phyloP scores from a whole-genome alignment of 1,284 basidiomycete genomes.

The Phlebopus sp. region DNA sequence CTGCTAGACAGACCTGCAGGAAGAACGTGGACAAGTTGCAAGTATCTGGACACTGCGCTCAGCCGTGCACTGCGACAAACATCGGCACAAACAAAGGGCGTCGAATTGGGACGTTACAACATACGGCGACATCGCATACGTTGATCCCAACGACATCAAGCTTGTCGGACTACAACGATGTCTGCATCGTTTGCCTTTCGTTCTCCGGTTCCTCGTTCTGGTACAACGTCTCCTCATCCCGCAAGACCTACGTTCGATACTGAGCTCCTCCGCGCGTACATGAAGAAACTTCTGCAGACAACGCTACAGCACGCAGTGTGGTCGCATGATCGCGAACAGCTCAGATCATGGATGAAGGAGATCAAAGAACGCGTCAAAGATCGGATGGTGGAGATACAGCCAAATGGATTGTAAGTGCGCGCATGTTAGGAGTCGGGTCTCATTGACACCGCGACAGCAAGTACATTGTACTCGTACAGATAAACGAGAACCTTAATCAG shows the following conservation, averaged over 20 bases:
- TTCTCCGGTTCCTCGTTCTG: constrained; percentile 34
- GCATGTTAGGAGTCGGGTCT: not conserved
- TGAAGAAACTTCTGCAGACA: constrained; percentile 71
- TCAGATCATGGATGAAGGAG: constrained; percentile 75
- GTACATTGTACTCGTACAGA: constrained; percentile 79
- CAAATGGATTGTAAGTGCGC: constrained; percentile 66
- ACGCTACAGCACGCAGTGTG: constrained; percentile 64
- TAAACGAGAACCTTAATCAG: constrained; percentile 77
- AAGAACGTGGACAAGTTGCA: too few relatives aligned
- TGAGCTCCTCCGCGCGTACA: constrained; percentile 69
- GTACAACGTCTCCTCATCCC: constrained; percentile 30
- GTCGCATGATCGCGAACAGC: constrained; percentile 64
- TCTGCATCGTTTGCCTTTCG: constrained; percentile 30
- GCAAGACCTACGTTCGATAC: constrained; percentile 60
- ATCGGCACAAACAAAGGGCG: too few relatives aligned
- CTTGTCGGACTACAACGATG: constrained; percentile 13
- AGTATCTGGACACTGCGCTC: too few relatives aligned
- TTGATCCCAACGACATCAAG: not conserved
- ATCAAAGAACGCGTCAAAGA: constrained; percentile 79
- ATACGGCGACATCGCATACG: too few relatives aligned
- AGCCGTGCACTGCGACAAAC: too few relatives aligned
- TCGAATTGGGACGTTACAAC: too few relatives aligned
- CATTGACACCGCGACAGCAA: constrained; percentile 49
- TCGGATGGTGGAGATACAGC: constrained; percentile 77
- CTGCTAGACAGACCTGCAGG: not conserved